Conservation (phyloP, 2,329 filamentous ascomycete genomes). For the Thielaviopsis euricoi region DNA sequence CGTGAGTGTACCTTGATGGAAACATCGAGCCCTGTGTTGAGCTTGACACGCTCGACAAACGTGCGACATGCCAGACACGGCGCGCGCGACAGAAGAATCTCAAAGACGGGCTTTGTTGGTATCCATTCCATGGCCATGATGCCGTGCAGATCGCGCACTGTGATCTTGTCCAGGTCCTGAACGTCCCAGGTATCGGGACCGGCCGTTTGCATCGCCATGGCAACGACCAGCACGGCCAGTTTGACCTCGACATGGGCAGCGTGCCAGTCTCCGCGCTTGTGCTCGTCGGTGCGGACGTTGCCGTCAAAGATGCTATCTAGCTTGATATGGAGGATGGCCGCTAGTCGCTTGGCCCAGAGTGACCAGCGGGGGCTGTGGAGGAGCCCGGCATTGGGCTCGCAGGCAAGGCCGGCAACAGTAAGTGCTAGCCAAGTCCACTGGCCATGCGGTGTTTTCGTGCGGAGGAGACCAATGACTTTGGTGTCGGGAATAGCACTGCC, state of each 20-base stretch:
- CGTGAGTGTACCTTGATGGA: background rate
- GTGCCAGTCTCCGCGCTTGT: conserved; percentile 11
- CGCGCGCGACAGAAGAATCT: conserved; percentile 8
- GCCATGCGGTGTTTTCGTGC: background rate
- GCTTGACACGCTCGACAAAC: conserved; percentile 6
- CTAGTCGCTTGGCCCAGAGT: conserved; percentile 17
- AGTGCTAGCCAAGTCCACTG: background rate
- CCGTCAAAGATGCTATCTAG: background rate
- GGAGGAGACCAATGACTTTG: background rate
- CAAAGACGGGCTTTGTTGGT: background rate
- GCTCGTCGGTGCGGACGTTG: background rate
- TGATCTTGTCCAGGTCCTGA: background rate
- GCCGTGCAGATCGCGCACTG: background rate
- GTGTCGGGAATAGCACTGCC: background rate
- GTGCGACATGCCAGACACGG: conserved; percentile 5
- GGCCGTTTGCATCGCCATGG: conserved; percentile 15
- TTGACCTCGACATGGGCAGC: conserved; percentile 26
- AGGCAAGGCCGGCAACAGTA: background rate
- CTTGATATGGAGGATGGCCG: conserved; percentile 6
- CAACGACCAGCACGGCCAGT: conserved; percentile 20
- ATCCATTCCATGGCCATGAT: background rate
- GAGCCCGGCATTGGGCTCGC: conserved; percentile 12
- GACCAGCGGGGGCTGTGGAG: conserved; percentile 19
- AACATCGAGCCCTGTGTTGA: background rate
- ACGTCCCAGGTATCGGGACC: background rate